Evolutionary conservation across 2,329 filamentous ascomycete species (phyloP).

Genomic region (Aspergillus aculeatus): DNA sequence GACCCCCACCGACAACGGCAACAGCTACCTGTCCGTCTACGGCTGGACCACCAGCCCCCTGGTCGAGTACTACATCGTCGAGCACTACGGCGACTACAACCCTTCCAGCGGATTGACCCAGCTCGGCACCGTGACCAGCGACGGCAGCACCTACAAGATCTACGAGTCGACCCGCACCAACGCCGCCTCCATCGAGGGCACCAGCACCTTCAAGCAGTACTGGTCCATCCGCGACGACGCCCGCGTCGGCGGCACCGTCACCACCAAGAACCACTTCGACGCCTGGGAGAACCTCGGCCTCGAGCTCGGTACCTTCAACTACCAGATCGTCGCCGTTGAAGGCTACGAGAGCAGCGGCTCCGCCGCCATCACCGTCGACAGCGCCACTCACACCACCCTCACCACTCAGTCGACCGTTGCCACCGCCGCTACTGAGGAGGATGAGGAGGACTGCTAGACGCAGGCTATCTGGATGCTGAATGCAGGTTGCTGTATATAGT

Average conservation of each 20-base stretch:
- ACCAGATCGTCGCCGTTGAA: conserved; percentile 45
- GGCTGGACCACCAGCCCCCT: conserved; percentile 43
- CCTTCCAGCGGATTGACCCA: conserved; percentile 28
- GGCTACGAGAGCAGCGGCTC: conserved; percentile 44
- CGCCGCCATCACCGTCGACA: conserved; percentile 34
- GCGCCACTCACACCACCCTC: background rate
- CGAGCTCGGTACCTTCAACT: conserved; percentile 34
- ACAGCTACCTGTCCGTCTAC: conserved; percentile 39
- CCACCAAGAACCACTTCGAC: conserved; percentile 37
- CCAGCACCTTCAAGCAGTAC: conserved; percentile 45
- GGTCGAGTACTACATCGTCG: conserved; percentile 42
- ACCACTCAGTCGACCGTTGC: background rate
- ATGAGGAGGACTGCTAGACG: conserved; percentile 1
- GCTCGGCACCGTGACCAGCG: conserved; percentile 38
- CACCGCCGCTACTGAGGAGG: background rate
- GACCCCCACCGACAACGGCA: conserved; percentile 25
- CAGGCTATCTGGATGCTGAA: too few species aligned
- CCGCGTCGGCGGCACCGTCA: conserved; percentile 39
- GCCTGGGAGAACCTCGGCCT: conserved; percentile 36
- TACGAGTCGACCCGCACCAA: conserved; percentile 39
- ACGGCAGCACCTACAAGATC: conserved; percentile 42
- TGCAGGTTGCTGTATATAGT: too few species aligned
- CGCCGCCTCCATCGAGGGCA: conserved; percentile 42
- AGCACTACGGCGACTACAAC: conserved; percentile 36
- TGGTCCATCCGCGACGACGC: conserved; percentile 41